Base-by-base conservation (phyloP, 352 stramenopile genomes). In the Phytopythium boreale region DNA sequence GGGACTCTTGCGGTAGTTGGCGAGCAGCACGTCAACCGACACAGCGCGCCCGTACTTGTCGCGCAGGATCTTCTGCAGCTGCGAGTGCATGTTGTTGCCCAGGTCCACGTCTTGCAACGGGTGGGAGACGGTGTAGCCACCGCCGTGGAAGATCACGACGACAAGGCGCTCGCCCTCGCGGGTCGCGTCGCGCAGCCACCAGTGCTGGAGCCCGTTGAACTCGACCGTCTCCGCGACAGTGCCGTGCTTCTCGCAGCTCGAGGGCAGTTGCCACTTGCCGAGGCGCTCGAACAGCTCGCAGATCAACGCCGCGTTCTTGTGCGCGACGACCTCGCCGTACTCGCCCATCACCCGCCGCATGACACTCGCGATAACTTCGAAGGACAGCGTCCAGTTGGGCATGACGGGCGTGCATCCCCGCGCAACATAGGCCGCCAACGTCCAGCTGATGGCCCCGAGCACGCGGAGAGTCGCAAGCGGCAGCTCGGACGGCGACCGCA, bases 1-100 rank as follows among this genome's bases (percentile, higher is more conserved):
- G 7, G 75, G 73, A 5, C 70, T 66, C 71, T 82, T 87, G 43
- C 73, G 77, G 69, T 84, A 84, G 62, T 82, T 87, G 19, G 71
- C 75, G 20, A 87, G 62, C 24, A 84, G 64, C n/a, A 75, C 72
- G n/a, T 84, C 68, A 19, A 83, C 69, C 7, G 57, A 62, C 56
- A 68, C 70, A 34, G 64, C 39, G 36, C 68, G 43, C 39, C 60
- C 22, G 44, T 66, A 62, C 29, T 68, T 22, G 17, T 71, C 62
- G 37, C 43, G 56, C n/a, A 76, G n/a, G 20, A 61, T 64, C 58
- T 70, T 55, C 61, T 68, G 64, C 17, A 71, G 34, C 57, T 59
- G 52, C 0, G 56, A 59, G 47, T 73, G 67, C 14, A 58, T 59
- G 29, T 63, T 59, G 29, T 63, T 70, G n/a, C 52, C 67, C 5